Evolutionary conservation across 306 rosid genomes (phyloP).

Genomic region (Urtica urens): DNA sequence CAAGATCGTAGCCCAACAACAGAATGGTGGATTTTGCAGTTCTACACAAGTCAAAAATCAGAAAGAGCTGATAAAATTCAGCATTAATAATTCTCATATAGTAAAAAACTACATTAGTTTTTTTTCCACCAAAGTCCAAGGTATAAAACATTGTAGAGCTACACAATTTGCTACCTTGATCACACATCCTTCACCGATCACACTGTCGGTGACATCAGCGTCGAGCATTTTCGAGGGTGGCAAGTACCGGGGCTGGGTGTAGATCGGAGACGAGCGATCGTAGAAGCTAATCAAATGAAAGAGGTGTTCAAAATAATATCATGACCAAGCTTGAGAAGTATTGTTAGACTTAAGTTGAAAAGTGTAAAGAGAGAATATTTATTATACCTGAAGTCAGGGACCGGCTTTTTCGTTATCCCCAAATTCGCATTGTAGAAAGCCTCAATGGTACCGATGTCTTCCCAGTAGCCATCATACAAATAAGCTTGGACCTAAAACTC

Average conservation of each 20-base stretch:
- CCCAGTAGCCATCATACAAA: conserved; percentile 98
- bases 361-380: background rate
- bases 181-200: conserved; percentile 97
- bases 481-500: conserved; percentile 94
- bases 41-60: conserved; percentile 49
- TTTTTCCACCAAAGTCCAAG: too few species aligned
- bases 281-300: conserved; percentile 53
- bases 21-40: conserved; percentile 93
- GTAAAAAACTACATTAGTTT: too few species aligned
- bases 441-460: conserved; percentile 97
- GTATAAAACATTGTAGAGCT: too few species aligned
- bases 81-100: too few species aligned
- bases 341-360: conserved; percentile 4
- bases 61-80: background rate
- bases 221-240: conserved; percentile 99
- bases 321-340: too few species aligned
- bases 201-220: conserved; percentile 96
- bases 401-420: conserved; percentile 92
- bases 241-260: conserved; percentile 94
- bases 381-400: conserved; percentile 90
- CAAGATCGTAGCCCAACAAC: conserved; percentile 93
- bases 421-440: conserved; percentile 96
- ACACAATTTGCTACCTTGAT: conserved; percentile 47
- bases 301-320: conserved; percentile 4
- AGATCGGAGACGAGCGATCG: conserved; percentile 96